Percentiles rank a stretch among this genome's conserved stretches.
These are phyloP conservation scores for Mycena vitilis DNA, from an alignment of 768 basidiomycete species.

Conservation along the genomic window DNA sequence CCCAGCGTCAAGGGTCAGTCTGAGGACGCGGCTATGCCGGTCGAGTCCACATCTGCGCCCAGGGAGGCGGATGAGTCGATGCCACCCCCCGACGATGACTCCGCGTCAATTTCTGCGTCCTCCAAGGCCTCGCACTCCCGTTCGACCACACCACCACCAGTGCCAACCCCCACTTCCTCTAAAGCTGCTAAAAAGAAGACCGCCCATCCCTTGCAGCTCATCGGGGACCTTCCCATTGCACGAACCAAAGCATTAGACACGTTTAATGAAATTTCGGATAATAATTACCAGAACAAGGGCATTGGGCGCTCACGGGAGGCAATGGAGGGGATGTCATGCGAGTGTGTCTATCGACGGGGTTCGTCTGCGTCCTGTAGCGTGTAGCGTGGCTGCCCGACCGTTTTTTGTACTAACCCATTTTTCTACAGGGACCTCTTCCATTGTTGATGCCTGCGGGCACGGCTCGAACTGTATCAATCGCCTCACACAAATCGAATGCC, in stretches of 20 bases:
- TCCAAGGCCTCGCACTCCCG: conserved; percentile 50
- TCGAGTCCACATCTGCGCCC: neutral
- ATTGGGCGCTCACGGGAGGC: conserved; percentile 90
- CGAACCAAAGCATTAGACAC: conserved; percentile 76
- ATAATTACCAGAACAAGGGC: conserved; percentile 88
- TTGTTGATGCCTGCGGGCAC: conserved; percentile 80
- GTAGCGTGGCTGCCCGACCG: conserved; percentile 30
- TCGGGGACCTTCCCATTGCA: conserved; percentile 83
- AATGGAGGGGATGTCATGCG: conserved; percentile 95
- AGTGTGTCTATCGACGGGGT: conserved; percentile 89
- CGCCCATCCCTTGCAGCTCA: conserved; percentile 68
- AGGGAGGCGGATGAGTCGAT: conserved; percentile 18
- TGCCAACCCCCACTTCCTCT: conserved; percentile 41
- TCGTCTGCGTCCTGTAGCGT: conserved; percentile 51
- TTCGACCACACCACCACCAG: conserved; percentile 54
- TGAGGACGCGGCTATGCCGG: conserved; percentile 3
- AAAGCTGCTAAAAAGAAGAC: conserved; percentile 49
- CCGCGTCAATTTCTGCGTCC: conserved; percentile 50
- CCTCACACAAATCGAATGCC: conserved; percentile 96
- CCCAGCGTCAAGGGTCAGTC: conserved; percentile 39
- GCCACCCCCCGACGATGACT: conserved; percentile 35
- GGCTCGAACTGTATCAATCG: conserved; percentile 96
- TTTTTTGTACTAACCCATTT: conserved; percentile 35
- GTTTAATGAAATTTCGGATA: conserved; percentile 79
- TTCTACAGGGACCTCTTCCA: conserved; percentile 65